Percentiles rank a stretch among this genome's conserved stretches.
Evolutionary conservation across 1,284 basidiomycete species (phyloP).

Genomic region (Microstroma glucosiphilum): DNA sequence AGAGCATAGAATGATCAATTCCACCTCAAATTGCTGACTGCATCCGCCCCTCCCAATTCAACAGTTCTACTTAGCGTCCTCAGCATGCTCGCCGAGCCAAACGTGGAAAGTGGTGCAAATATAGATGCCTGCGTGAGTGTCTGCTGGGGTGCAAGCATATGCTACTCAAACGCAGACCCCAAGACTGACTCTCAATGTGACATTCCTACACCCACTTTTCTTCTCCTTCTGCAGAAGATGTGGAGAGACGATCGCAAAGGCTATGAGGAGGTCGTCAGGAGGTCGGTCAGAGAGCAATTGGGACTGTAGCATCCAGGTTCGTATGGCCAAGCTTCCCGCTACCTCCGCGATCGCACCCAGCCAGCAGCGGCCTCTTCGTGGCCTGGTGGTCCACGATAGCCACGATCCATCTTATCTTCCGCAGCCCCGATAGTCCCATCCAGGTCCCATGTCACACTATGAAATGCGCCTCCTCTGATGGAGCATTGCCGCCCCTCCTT

Average conservation of each 20-base stretch:
- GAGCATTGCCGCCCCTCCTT: too few relatives aligned
- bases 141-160: not conserved
- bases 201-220: not conserved
- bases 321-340: too few relatives aligned
- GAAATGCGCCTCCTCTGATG: too few relatives aligned
- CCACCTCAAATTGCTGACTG: not conserved
- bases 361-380: too few relatives aligned
- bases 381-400: too few relatives aligned
- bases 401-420: too few relatives aligned
- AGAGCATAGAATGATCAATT: not conserved
- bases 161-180: not conserved
- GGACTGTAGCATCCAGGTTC: constrained; percentile 24
- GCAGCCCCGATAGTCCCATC: too few relatives aligned
- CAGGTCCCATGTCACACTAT: too few relatives aligned
- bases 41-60: constrained; percentile 55
- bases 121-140: constrained; percentile 63
- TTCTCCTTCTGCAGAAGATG: constrained; percentile 32
- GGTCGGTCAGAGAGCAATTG: constrained; percentile 43
- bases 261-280: constrained; percentile 46
- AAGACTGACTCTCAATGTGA: not conserved
- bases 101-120: constrained; percentile 95
- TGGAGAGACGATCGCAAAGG: constrained; percentile 44
- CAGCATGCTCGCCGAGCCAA: constrained; percentile 99
- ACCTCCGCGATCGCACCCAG: too few relatives aligned
- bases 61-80: constrained; percentile 58